phyloP scores from a whole-genome alignment of 1,284 basidiomycete genomes.

The Mycena citricolor region DNA sequence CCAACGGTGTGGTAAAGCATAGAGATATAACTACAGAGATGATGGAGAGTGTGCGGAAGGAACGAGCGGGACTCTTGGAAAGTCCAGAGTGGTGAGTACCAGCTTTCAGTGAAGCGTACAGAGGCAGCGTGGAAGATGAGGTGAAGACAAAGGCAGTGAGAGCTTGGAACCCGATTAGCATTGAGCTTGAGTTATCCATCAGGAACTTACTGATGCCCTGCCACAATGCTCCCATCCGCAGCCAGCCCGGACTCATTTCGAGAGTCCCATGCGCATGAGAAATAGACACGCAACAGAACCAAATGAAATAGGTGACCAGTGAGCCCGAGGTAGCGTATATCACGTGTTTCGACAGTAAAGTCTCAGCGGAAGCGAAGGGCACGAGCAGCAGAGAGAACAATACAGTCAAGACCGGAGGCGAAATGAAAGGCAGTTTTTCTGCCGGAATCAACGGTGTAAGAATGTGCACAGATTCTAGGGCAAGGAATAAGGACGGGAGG shows the following conservation, averaged over 20 bases:
- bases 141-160: constrained; percentile 63
- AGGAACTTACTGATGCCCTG: constrained; percentile 57
- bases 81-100: constrained; percentile 37
- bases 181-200: constrained; percentile 4
- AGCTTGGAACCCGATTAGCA: constrained; percentile 33
- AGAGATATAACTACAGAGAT: constrained; percentile 49
- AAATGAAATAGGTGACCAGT: constrained; percentile 53
- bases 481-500: constrained; percentile 7
- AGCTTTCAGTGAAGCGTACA: constrained; percentile 60
- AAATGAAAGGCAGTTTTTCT: constrained; percentile 31
- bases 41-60: constrained; percentile 58
- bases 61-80: constrained; percentile 48
- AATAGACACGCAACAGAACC: constrained; percentile 53
- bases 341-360: constrained; percentile 51
- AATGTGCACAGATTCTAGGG: constrained; percentile 52
- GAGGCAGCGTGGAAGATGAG: constrained; percentile 59
- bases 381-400: constrained; percentile 43
- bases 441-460: constrained; percentile 42
- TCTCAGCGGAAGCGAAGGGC: constrained; percentile 52
- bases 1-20: constrained; percentile 55
- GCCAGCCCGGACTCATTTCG: constrained; percentile 36
- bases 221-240: constrained; percentile 53
- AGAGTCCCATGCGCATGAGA: constrained; percentile 48
- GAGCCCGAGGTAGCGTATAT: constrained; percentile 60
- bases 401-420: constrained; percentile 35